Base-by-base conservation (phyloP, 2,329 filamentous ascomycete genomes). In the Colletotrichum cereale region DNA sequence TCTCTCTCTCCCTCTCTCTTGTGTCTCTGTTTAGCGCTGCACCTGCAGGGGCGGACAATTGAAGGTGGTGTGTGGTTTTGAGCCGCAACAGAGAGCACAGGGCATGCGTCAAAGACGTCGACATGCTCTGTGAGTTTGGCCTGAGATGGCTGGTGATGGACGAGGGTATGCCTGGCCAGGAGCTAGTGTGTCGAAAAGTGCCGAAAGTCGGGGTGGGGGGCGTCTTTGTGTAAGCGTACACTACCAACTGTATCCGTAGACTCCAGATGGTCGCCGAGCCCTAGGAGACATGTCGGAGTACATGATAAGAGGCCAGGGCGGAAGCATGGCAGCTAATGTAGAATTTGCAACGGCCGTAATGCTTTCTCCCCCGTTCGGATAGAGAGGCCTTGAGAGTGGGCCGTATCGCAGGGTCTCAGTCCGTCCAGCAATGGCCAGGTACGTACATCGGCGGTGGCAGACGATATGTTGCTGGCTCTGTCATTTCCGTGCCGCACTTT, bases 21-120 rank as follows among this genome's bases (percentile, higher is more conserved):
- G 24, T 71, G 57, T 67, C 63, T 62, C 67, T 67, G 42, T 52
- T 62, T 57, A 67, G 67, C 48, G 67, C 50, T 48, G 26, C 34
- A 40, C 18, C 5, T n/a, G 5, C 61, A 36, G 57, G 29, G 31
- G 44, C 44, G 14, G 31, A 50, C 14, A 31, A n/a, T 26, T 14
- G 18, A 62, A 48, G n/a, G 42, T 62, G 53, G 34, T 50, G 31
- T 38, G 58, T 38, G 44, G 34, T 24, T 29, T 24, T 50, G 58
- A 62, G 58, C 44, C 44, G 58, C 58, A 40, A 26, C 44, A 47
- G 21, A 29, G 38, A 24, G 58, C 58, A 38, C n/a, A 21, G 58
- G 24, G 44, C 44, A 38, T 50, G 31, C 5, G 58, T 31, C 44
- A 62, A 38, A 34, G 16, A 36, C n/a, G 5, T 26, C 18, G 48